Percentiles rank a stretch among this genome's conserved stretches.
These are phyloP conservation scores for Trichoderma brevicompactum DNA, from an alignment of 2,329 filamentous ascomycete genomes.

Conservation along the genomic window DNA sequence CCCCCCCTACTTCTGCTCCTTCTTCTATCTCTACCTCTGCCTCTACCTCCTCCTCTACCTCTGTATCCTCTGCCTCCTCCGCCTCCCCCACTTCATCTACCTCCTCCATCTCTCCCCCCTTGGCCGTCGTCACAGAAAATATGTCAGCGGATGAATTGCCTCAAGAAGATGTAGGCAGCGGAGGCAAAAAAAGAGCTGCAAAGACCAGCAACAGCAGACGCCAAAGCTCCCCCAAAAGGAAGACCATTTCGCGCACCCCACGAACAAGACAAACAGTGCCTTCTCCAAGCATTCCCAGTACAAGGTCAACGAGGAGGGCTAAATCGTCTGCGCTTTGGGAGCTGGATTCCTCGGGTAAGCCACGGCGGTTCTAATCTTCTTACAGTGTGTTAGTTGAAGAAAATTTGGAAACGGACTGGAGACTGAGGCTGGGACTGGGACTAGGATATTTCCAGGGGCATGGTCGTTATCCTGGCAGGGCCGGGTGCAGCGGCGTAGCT, in stretches of 20 bases:
- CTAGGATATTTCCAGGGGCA: not conserved
- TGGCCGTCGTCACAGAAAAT: no score
- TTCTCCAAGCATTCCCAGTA: not conserved
- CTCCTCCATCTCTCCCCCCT: no score
- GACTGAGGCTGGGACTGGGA: not conserved
- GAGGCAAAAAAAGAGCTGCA: not conserved
- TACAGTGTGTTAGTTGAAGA: no score
- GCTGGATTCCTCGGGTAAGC: slow-evolving; percentile 2
- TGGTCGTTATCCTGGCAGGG: slow-evolving; percentile 23
- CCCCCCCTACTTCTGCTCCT: no score
- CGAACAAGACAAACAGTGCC: not conserved
- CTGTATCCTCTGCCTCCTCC: no score
- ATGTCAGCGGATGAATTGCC: no score
- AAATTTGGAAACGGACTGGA: no score
- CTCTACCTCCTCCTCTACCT: no score
- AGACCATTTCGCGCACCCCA: not conserved
- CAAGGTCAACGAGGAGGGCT: not conserved
- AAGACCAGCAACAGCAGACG: not conserved
- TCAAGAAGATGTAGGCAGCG: no score
- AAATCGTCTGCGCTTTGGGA: slow-evolving; percentile 5
- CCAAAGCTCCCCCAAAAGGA: not conserved
- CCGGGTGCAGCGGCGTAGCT: slow-evolving; percentile 17
- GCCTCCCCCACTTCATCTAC: no score
- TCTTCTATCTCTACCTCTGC: no score
- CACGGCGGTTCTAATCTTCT: not conserved